These are phyloP conservation scores for Rhizopus microsporus DNA, from an alignment of 371 early-diverging fungal species.

Conservation along the genomic window DNA sequence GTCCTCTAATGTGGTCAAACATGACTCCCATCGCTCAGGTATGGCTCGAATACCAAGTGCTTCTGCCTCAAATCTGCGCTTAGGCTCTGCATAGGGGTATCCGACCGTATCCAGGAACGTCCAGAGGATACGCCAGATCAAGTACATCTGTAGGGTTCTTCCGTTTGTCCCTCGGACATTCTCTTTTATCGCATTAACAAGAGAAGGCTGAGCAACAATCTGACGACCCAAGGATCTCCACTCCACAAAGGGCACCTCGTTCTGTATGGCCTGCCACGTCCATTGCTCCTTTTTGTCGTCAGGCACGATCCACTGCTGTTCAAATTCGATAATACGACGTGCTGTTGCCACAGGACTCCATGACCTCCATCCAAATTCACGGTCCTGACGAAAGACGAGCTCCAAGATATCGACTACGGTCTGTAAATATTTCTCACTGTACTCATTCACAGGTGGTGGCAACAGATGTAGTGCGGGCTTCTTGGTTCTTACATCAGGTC, in stretches of 20 bases:
- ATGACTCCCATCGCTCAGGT: conserved; percentile 57
- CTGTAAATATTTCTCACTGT: conserved; percentile 17
- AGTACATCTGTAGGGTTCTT: conserved; percentile 41
- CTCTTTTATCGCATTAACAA: conserved; percentile 25
- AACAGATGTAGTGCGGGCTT: conserved; percentile 35
- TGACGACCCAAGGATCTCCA: conserved; percentile 29
- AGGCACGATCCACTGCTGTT: conserved; percentile 20
- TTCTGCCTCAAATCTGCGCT: conserved; percentile 29
- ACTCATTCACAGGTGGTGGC: conserved; percentile 41
- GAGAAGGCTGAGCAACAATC: conserved; percentile 29
- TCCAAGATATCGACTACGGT: conserved; percentile 33
- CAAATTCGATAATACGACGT: conserved; percentile 51
- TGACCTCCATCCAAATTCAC: conserved; percentile 37
- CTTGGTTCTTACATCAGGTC: conserved; percentile 7
- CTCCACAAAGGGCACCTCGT: conserved; percentile 39
- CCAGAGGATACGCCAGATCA: conserved; percentile 45
- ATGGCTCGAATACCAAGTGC: conserved; percentile 37
- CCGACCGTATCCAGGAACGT: conserved; percentile 34
- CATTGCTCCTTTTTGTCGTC: conserved; percentile 14
- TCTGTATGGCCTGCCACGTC: conserved; percentile 31
- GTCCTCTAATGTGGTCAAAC: conserved; percentile 45
- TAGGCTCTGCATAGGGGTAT: conserved; percentile 26
- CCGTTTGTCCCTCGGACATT: conserved; percentile 17
- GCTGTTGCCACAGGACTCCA: conserved; percentile 43
- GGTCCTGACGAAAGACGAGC: conserved; percentile 28